Evolutionary conservation across 768 basidiomycete genomes (phyloP).

Genomic region (Tubosaeta sp.): DNA sequence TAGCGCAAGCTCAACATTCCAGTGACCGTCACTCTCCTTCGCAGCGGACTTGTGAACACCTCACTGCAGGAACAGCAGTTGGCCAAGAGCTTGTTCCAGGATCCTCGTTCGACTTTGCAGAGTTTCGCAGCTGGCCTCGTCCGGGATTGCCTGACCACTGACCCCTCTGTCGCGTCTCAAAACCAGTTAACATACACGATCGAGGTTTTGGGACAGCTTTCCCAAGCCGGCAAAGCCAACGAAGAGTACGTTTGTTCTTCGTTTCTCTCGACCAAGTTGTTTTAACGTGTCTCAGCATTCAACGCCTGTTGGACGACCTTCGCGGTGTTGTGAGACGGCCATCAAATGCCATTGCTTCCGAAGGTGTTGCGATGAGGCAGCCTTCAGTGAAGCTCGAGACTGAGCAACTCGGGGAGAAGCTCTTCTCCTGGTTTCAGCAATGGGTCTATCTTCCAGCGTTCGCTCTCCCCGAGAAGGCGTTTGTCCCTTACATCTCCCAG

Average conservation of each 20-base stretch:
- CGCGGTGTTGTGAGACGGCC: constrained; percentile 56
- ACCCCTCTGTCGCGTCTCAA: constrained; percentile 77
- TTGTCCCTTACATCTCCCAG: constrained; percentile 95
- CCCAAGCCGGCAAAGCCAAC: constrained; percentile 71
- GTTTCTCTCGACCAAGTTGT: background rate
- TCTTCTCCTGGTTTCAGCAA: constrained; percentile 83
- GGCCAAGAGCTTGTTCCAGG: constrained; percentile 76
- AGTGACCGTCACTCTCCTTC: constrained; percentile 85
- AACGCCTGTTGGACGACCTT: constrained; percentile 76
- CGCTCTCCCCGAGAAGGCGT: constrained; percentile 87
- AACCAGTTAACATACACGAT: constrained; percentile 75
- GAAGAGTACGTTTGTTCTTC: constrained; percentile 64
- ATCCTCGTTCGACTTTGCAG: constrained; percentile 72
- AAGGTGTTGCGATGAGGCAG: constrained; percentile 36
- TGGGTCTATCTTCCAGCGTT: constrained; percentile 96
- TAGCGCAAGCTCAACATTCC: constrained; percentile 96
- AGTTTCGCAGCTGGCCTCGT: constrained; percentile 81
- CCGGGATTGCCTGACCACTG: constrained; percentile 77
- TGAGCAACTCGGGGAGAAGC: constrained; percentile 69
- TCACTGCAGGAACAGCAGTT: constrained; percentile 85
- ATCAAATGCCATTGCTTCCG: constrained; percentile 36
- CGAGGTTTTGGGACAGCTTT: constrained; percentile 74
- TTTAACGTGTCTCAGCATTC: constrained; percentile 44
- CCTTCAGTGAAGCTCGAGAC: constrained; percentile 63
- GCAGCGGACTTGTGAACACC: constrained; percentile 74